Conservation (phyloP, 139 green algal species). For the Coelastrella sp. region DNA sequence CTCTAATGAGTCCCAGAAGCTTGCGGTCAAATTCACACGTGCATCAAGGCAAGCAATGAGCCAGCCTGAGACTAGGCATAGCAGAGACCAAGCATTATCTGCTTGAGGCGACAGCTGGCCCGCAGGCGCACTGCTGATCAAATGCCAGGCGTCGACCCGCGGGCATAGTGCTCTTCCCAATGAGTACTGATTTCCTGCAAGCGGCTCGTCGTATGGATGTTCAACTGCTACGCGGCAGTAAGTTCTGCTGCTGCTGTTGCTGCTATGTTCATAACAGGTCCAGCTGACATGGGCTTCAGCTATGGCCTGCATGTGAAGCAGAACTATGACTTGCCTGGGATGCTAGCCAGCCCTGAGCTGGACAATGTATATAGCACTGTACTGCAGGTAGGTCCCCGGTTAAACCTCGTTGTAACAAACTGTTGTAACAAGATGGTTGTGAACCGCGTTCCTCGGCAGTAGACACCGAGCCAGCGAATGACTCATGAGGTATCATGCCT, state of each 20-base stretch:
- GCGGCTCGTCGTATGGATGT: background rate
- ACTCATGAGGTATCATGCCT: too few relatives aligned
- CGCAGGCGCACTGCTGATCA: too few relatives aligned
- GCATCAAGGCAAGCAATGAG: too few relatives aligned
- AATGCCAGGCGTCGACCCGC: too few relatives aligned
- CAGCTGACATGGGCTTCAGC: slow-evolving; percentile 44
- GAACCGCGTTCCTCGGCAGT: background rate
- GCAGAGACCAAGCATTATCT: too few relatives aligned
- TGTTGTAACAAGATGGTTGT: background rate
- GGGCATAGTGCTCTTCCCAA: too few relatives aligned
- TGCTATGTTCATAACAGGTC: slow-evolving; percentile 11
- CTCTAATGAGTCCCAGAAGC: too few relatives aligned
- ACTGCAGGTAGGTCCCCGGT: background rate
- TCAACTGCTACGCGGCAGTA: background rate
- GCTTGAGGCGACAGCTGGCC: too few relatives aligned
- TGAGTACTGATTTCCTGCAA: background rate
- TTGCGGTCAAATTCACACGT: background rate
- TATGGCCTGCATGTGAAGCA: slow-evolving; percentile 19
- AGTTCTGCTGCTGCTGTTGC: background rate
- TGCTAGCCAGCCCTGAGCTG: slow-evolving; percentile 32
- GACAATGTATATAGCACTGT: slow-evolving; percentile 24
- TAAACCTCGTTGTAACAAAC: background rate
- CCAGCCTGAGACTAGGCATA: too few relatives aligned
- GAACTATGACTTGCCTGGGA: slow-evolving; percentile 30
- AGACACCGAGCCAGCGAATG: background rate